Base-by-base conservation (phyloP, 495 filamentous ascomycete genomes). In the Staphylotrichum tortipilum region DNA sequence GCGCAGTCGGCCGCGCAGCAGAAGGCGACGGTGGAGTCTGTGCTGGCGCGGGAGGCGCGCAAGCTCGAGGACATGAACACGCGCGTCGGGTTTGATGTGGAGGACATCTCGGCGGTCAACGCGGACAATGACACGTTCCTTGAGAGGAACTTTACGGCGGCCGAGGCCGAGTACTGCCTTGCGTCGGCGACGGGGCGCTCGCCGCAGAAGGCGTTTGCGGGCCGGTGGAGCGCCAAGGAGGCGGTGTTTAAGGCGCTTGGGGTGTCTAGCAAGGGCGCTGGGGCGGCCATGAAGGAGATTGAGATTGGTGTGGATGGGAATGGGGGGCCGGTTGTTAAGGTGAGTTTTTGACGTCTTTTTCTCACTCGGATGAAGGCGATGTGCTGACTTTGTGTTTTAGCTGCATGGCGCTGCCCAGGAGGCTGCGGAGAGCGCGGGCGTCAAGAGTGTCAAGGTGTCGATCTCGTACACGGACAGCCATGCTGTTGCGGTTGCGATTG, bases 201-300 rank as follows among this genome's bases (percentile, higher is more conserved):
- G 55, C 82, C 89, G 1, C 86, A 88, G 58, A 81, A 88, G 40
- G 87, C 85, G 34, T 96, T 95, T 68, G 86, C 92, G 0, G 92
- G 92, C 14, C 80, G 88, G 49, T 99, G 92, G 92, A 88, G 82
- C 55, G 92, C 92, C 3, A 99, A 99, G 70, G 92, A 99, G 72
- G 92, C 91, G 4, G 89, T 99, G 4, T 99, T 99, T 74, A 99
- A 99, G 77, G 85, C 86, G 11, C 71, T 99, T n/a, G 87, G 88
- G 34, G 88, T 95, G n/a, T 66, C 76, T 55, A 79, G 87, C 63
- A 82, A 85, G 68, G 92, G 92, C 46, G 89, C 84, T 11, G 92
- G 94, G 52, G 90, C 92, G 44, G 77, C 85, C 15, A 58, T 99
- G 71, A 90, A 84, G 72, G 91, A 96, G 12, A 97, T 99, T 70